phyloP scores from a whole-genome alignment of 2,329 filamentous ascomycete genomes.

The Talaromyces piceae region DNA sequence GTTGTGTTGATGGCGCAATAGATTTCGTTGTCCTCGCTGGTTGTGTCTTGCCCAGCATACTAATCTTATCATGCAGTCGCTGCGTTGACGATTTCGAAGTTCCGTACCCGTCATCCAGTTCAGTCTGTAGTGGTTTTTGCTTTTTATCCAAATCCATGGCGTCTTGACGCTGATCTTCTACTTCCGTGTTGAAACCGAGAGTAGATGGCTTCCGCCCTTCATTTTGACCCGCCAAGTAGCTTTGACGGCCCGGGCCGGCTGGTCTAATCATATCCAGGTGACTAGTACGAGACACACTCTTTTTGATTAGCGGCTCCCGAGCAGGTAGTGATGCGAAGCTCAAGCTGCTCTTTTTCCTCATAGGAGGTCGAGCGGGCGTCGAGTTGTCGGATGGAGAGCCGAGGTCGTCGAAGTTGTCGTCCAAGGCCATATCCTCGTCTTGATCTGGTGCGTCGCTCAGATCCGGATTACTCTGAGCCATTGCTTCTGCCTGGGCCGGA shows the following conservation, averaged over 20 bases:
- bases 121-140: constrained; percentile 44
- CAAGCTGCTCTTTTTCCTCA: constrained; percentile 81
- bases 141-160: constrained; percentile 47
- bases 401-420: constrained; percentile 37
- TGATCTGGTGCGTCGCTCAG: constrained; percentile 17
- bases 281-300: constrained; percentile 71
- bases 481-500: constrained; percentile 15
- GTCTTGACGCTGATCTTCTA: constrained; percentile 34
- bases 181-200: constrained; percentile 20
- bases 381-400: constrained; percentile 42
- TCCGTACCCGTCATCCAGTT: constrained; percentile 45
- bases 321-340: constrained; percentile 91
- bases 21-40: constrained; percentile 40
- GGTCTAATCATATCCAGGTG: constrained; percentile 59
- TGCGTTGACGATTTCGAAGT: constrained; percentile 66
- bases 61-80: constrained; percentile 83
- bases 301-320: constrained; percentile 73
- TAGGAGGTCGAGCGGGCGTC: constrained; percentile 52
- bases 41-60: constrained; percentile 55
- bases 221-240: constrained; percentile 66
- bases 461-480: constrained; percentile 1
- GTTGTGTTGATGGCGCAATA: constrained; percentile 28
- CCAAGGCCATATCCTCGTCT: constrained; percentile 23
- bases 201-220: constrained; percentile 46
- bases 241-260: constrained; percentile 48